Evolutionary conservation across 1,139 yeast species (phyloP), one percentile per base, ranked within the genome.

Genomic region (Taphrina wiesneri): DNA sequence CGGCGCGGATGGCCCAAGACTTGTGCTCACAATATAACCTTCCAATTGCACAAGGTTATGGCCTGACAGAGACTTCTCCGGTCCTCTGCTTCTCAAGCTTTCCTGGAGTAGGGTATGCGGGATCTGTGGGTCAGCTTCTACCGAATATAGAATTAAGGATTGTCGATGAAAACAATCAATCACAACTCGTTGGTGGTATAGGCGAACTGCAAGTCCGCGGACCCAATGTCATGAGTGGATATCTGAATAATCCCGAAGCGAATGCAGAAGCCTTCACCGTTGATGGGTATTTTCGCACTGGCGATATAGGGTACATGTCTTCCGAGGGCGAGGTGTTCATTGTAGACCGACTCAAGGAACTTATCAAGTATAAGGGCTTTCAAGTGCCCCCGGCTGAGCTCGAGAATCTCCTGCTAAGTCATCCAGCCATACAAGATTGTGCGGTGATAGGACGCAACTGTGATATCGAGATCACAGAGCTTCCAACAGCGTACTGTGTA

Each of bases 331-430:
- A 86, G 68, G 73, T 86, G 4, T 77, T 73, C 68, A 84, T 86
- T 61, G 80, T 86, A 69, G 91, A 86, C 72, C 79, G 91, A 68
- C 87, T 85, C 43, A 86, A 86, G 77, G 86, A 86, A 73, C 85
- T 86, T 76, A 86, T 86, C 79, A 86, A 86, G 73, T 80, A 90
- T 7, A 92, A 88, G 77, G 72, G 72, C 9, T 92, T 88, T 74
- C 90, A 88, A 75, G 86, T 88, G 39, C 87, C 93, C 0, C 93
- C 95, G 0, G 95, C 90, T 69, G 87, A 85, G 75, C 83, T 88
- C 63, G 95, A 88, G 74, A 86, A 84, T 70, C 76, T 81, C 23
- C 84, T 88, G 69, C 77, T 87, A 47, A 78, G 86, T 6, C 73
- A 75, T 66, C 74, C 75, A n/a, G 68, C 69, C n/a, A 77, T 77